Base-by-base conservation (phyloP, 2,329 filamentous ascomycete genomes). In the Cercospora berteroae region DNA sequence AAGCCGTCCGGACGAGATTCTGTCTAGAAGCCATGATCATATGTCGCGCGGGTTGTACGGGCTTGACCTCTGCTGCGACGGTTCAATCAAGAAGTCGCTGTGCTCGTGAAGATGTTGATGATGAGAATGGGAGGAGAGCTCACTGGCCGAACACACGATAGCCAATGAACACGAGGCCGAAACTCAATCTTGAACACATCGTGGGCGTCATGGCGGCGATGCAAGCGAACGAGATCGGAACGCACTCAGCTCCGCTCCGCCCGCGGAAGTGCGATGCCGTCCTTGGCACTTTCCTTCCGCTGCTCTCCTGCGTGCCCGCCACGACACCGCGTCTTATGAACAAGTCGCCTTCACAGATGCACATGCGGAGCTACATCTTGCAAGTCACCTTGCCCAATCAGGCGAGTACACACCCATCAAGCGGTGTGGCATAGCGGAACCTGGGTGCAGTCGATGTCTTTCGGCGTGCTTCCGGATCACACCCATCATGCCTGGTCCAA, bases 11-110 rank as follows among this genome's bases (percentile, higher is more conserved):
- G 20, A 66, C 64, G 16, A 73, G 44, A 8, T 62, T 68, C 42
- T 73, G 69, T 58, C 69, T 69, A 7, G 70, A 70, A 36, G 69
- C 67, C 71, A 73, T 73, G 42, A 9, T 59, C 27, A 8, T 27
- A 10, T 25, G 5, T 13, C 29, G 12, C 4, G 16, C 42, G 18
- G 20, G 2, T 27, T 27, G 20, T 60, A 6, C 1, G 13, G 29
- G 16, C 12, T 42, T 50, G 44, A 9, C 6, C 12, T 62, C 8
- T 36, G 16, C 52, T 63, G 60, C 61, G 65, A 64, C 42, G 29
- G 39, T 33, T 67, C 65, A 67, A 25, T 64, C 13, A 67, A 67
- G 61, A 67, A 18, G 65, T 67, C 65, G 61, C 61, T 58, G 42
- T 52, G 55, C 2, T 9, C 7, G 31, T 33, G 29, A 36, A 29